Conservation (phyloP, 768 basidiomycete species). For the Lentinula edodes region DNA sequence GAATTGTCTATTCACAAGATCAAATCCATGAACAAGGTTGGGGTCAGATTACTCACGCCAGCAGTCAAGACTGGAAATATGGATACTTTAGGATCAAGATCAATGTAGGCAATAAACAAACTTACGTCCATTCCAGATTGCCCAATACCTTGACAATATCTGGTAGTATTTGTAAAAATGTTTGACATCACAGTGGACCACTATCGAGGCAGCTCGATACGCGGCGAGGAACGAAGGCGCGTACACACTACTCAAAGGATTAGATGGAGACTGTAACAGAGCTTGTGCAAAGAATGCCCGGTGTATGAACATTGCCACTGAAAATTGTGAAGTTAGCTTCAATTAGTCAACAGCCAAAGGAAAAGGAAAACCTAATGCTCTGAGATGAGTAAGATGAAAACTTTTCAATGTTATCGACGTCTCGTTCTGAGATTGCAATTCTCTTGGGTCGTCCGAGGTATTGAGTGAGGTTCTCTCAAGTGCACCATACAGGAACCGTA, state of each 20-base stretch:
- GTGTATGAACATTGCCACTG: conserved; percentile 41
- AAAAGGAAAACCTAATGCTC: conserved; percentile 19
- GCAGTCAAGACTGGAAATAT: background rate
- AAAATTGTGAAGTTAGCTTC: background rate
- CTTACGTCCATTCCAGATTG: background rate
- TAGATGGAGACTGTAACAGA: conserved; percentile 34
- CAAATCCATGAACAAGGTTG: background rate
- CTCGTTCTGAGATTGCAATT: background rate
- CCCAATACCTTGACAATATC: background rate
- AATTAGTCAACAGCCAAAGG: background rate
- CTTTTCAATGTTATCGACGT: background rate
- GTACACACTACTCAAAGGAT: conserved; percentile 39
- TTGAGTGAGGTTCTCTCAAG: background rate
- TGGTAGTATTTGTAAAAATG: background rate
- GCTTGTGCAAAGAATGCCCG: conserved; percentile 43
- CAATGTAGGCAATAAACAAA: background rate
- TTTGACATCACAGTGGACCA: background rate
- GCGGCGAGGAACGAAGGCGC: conserved; percentile 45
- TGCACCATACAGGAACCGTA: background rate
- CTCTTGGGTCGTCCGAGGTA: background rate
- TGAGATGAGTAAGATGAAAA: conserved; percentile 21
- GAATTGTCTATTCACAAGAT: background rate
- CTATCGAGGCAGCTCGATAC: conserved; percentile 35
- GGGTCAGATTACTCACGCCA: background rate
- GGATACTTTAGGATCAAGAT: too few species aligned